Evolutionary conservation across 2,329 filamentous ascomycete genomes (phyloP).

Genomic region (Fusarium oxysporum): DNA sequence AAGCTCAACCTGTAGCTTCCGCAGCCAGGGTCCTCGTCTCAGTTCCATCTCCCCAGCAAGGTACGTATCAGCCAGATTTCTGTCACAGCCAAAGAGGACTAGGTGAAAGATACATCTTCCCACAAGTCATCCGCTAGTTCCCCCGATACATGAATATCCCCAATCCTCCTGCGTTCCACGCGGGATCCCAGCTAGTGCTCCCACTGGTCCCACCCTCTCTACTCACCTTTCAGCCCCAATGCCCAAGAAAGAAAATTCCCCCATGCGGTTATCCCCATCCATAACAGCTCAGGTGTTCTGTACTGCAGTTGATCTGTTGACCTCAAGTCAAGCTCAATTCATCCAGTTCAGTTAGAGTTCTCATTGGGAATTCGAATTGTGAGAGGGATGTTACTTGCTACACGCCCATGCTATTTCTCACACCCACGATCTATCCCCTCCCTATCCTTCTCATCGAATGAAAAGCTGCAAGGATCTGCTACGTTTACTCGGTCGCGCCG

Average conservation of each 20-base stretch:
- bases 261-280: conserved; percentile 42
- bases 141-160: conserved; percentile 44
- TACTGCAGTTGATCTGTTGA: conserved; percentile 23
- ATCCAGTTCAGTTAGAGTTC: background rate
- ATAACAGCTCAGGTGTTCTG: conserved; percentile 12
- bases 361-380: background rate
- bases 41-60: conserved; percentile 22
- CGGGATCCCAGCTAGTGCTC: conserved; percentile 35
- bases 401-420: conserved; percentile 5
- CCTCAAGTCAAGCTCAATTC: conserved; percentile 14
- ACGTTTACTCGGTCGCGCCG: conserved; percentile 43
- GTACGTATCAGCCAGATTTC: conserved; percentile 30
- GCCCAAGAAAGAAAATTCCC: conserved; percentile 37
- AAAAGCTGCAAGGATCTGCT: conserved; percentile 40
- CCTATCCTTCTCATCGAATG: conserved; percentile 24
- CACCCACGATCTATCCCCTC: conserved; percentile 19
- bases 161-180: conserved; percentile 36
- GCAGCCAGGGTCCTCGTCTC: conserved; percentile 24
- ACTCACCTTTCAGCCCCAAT: conserved; percentile 42
- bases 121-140: conserved; percentile 4
- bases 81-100: conserved; percentile 10
- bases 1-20: conserved; percentile 39
- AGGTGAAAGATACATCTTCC: conserved; percentile 3
- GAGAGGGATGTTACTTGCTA: background rate
- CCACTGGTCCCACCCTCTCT: conserved; percentile 26